Evolutionary conservation across 441 rosid genomes (phyloP).

Genomic region (Pelargonium citronellum): DNA sequence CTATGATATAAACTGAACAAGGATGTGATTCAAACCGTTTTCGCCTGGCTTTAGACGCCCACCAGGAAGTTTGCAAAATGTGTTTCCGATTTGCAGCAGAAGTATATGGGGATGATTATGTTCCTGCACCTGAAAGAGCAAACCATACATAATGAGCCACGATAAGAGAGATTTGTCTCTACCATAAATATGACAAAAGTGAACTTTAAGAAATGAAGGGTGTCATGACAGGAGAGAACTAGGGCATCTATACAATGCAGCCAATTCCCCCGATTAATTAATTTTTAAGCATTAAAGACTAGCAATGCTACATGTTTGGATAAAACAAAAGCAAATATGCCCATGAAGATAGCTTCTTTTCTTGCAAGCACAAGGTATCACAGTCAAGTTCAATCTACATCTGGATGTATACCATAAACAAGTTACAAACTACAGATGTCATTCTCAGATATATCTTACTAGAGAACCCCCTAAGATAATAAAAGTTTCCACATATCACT

Average conservation of each 20-base stretch:
- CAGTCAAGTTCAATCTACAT: too few species aligned
- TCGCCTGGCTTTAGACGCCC: constrained; percentile 96
- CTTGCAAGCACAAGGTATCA: too few species aligned
- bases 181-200: not conserved
- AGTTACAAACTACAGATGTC: too few species aligned
- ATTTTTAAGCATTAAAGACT: too few species aligned
- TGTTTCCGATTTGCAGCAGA: constrained; percentile 90
- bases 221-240: not conserved
- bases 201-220: not conserved
- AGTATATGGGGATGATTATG: constrained; percentile 97
- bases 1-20: not conserved
- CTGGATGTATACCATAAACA: too few species aligned
- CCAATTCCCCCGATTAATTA: too few species aligned
- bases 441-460: too few species aligned
- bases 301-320: too few species aligned
- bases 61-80: constrained; percentile 97
- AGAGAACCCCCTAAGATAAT: too few species aligned
- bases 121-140: constrained; percentile 73
- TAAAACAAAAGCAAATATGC: too few species aligned
- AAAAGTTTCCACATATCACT: too few species aligned
- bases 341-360: too few species aligned
- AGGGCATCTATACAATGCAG: not conserved
- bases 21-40: constrained; percentile 46
- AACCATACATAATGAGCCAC: constrained; percentile 6
- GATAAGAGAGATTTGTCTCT: not conserved